A percentile compares a stretch with the other conserved stretches of the same genome.
Evolutionary conservation across 1,139 yeast species (phyloP).

Genomic region (Blastobotrys capitulatus): DNA sequence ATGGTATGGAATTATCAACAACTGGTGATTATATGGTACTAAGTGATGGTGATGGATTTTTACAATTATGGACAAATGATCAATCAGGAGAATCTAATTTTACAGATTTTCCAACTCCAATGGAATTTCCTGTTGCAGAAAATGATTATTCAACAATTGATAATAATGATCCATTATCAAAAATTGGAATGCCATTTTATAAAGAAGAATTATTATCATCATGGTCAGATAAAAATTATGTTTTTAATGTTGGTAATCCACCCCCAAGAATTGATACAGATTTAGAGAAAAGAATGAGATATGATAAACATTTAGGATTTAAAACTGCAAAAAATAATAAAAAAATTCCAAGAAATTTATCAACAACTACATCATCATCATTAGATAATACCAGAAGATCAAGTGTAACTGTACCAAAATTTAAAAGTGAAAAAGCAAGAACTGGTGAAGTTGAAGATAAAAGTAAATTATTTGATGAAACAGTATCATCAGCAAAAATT

Average conservation of each 20-base stretch:
- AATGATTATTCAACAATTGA: constrained; percentile 26
- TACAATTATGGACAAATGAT: constrained; percentile 62
- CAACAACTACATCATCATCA: constrained; percentile 43
- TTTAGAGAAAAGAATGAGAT: constrained; percentile 23
- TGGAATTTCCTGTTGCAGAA: constrained; percentile 46
- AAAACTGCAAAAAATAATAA: constrained; percentile 47
- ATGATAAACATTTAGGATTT: constrained; percentile 24
- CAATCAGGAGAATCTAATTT: constrained; percentile 31
- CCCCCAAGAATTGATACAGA: constrained; percentile 30
- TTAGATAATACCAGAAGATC: constrained; percentile 33
- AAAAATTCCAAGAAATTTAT: constrained; percentile 33
- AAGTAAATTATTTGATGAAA: constrained; percentile 23
- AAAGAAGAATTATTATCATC: constrained; percentile 72
- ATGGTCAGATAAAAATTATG: constrained; percentile 41
- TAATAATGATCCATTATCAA: constrained; percentile 46
- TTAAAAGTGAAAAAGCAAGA: constrained; percentile 60
- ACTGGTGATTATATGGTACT: constrained; percentile 78
- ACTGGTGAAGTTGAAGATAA: constrained; percentile 24
- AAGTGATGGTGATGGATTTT: constrained; percentile 55
- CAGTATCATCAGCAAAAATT: constrained; percentile 27
- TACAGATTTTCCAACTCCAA: constrained; percentile 44
- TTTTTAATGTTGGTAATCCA: constrained; percentile 33
- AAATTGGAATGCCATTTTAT: constrained; percentile 85
- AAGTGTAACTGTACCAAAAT: constrained; percentile 48
- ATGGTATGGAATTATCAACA: constrained; percentile 60